Conservation (phyloP, 768 basidiomycete species). For the Russula emetica region DNA sequence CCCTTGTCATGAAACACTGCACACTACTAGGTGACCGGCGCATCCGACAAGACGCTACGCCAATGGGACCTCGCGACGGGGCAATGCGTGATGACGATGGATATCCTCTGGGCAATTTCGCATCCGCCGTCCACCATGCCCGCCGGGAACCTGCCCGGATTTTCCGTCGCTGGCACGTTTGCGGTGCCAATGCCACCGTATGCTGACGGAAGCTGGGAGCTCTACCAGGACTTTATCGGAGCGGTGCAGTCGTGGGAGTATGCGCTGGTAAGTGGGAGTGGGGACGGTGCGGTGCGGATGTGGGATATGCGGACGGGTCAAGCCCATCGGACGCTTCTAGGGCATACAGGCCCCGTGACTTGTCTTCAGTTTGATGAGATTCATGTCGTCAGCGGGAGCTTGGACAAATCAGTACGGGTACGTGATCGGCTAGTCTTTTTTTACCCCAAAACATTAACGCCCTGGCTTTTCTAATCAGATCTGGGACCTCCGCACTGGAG, state of each 20-base stretch:
- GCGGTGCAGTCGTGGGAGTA: conserved; percentile 99
- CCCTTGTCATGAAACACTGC: background rate
- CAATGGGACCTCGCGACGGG: conserved; percentile 98
- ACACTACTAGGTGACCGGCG: conserved; percentile 85
- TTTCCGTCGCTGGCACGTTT: conserved; percentile 60
- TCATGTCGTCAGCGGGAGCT: conserved; percentile 86
- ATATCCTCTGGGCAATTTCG: conserved; percentile 98
- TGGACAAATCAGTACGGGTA: conserved; percentile 90
- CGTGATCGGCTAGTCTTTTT: conserved; percentile 29
- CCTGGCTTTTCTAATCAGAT: conserved; percentile 42
- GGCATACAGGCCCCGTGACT: conserved; percentile 91
- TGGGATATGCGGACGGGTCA: conserved; percentile 99
- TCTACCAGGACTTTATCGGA: conserved; percentile 97
- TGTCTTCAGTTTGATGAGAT: conserved; percentile 96
- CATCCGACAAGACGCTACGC: conserved; percentile 95
- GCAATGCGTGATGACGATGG: conserved; percentile 99
- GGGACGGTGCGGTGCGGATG: conserved; percentile 96
- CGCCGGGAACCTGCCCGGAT: conserved; percentile 40
- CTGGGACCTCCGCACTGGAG: conserved; percentile 93
- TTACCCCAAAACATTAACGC: too few relatives aligned
- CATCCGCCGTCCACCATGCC: conserved; percentile 65
- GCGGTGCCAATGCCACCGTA: conserved; percentile 82
- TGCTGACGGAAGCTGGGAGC: conserved; percentile 87
- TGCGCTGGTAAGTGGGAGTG: conserved; percentile 93
- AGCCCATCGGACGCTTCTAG: conserved; percentile 85